phyloP scores from a whole-genome alignment of 441 rosid genomes.

The Gossypium schwendimanii region DNA sequence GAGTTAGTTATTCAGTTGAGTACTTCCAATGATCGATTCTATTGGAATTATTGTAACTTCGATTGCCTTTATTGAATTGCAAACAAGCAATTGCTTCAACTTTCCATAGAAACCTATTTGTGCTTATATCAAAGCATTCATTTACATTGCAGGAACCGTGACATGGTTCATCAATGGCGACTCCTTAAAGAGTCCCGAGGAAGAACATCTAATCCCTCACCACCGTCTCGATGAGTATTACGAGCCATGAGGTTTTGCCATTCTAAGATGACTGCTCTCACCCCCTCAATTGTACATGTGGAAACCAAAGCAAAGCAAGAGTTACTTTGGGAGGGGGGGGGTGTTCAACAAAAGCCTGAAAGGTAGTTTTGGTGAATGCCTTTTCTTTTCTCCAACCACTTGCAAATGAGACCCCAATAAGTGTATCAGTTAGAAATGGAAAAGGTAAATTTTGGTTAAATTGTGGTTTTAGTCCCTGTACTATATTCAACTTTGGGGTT shows the following conservation, averaged over 20 bases:
- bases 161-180: conserved; percentile 56
- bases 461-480: not conserved
- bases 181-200: conserved; percentile 42
- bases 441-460: not conserved
- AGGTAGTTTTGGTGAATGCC: conserved; percentile 7
- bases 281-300: not conserved
- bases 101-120: not conserved
- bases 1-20: too few species aligned
- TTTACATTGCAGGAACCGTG: conserved; percentile 38
- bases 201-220: conserved; percentile 50
- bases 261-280: not conserved
- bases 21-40: too few species aligned
- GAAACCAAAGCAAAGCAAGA: not conserved
- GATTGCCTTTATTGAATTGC: not conserved
- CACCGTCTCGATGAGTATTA: conserved; percentile 32
- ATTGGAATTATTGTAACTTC: too few species aligned
- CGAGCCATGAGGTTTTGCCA: conserved; percentile 23
- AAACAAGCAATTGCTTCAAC: not conserved
- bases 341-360: not conserved
- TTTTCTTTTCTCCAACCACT: conserved; percentile 5
- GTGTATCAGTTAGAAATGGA: not conserved
- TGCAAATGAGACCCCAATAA: not conserved
- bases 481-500: not conserved
- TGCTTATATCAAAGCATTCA: conserved; percentile 6
- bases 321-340: not conserved